These are phyloP conservation scores for Bodo saltans DNA, from an alignment of 78 protist genomes.

Conservation along the genomic window DNA sequence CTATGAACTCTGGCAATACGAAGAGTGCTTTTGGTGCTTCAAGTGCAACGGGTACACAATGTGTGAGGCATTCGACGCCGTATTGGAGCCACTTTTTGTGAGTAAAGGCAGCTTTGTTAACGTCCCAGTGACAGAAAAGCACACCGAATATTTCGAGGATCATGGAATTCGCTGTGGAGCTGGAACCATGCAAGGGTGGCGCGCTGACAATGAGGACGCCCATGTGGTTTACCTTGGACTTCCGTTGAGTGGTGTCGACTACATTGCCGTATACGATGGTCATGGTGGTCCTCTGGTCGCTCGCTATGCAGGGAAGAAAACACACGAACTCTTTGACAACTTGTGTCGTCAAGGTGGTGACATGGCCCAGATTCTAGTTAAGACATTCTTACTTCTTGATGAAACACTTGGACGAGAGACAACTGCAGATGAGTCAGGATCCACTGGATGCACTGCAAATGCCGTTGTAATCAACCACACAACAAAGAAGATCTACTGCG, in stretches of 20 bases:
- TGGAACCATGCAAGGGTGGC: slow-evolving; percentile 30
- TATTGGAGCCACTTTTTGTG: not conserved
- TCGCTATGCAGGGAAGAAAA: not conserved
- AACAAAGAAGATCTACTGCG: not conserved
- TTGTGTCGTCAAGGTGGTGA: not conserved
- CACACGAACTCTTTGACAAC: not conserved
- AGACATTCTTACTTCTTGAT: not conserved
- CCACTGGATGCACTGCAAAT: slow-evolving; percentile 6
- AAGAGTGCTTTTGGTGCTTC: slow-evolving; percentile 22
- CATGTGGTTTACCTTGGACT: not conserved
- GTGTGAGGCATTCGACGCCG: not conserved
- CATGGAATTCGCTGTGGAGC: not conserved
- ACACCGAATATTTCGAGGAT: not conserved
- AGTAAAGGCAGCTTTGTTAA: not conserved
- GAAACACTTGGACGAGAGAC: not conserved
- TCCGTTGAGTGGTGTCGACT: not conserved
- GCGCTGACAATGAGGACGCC: slow-evolving; percentile 8
- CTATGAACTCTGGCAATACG: slow-evolving; percentile 13
- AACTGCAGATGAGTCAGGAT: not conserved
- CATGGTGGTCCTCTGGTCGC: slow-evolving; percentile 12
- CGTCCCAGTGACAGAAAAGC: slow-evolving; percentile 1
- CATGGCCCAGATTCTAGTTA: not conserved
- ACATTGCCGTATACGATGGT: slow-evolving; percentile 5
- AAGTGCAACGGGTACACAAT: not conserved
- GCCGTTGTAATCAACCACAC: not conserved